phyloP scores from a whole-genome alignment of 108 stramenopile species.

The Licmophora abbreviata region DNA sequence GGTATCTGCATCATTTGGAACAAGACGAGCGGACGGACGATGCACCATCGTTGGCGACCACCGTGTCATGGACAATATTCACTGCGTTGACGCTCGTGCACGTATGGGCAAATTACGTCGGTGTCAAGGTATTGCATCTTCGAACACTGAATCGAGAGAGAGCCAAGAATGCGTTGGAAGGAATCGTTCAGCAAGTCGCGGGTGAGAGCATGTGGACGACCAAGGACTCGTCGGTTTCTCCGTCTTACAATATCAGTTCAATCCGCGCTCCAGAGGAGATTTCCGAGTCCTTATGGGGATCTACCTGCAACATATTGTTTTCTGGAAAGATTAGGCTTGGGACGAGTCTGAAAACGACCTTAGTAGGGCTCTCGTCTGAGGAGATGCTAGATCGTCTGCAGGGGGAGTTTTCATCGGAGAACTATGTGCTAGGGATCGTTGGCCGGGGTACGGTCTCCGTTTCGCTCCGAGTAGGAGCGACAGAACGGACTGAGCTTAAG shows the following conservation, averaged over 20 bases:
- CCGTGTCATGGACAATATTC: slow-evolving; percentile 75
- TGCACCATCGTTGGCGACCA: not conserved
- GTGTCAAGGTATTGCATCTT: slow-evolving; percentile 66
- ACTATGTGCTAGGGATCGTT: not conserved
- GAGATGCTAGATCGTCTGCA: not conserved
- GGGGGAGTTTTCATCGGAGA: not conserved
- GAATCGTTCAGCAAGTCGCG: slow-evolving; percentile 5
- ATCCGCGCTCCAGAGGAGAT: not conserved
- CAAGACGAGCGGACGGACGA: slow-evolving; percentile 18
- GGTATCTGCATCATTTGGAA: slow-evolving; percentile 33
- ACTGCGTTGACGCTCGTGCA: slow-evolving; percentile 71
- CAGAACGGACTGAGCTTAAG: slow-evolving; percentile 38
- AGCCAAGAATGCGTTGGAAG: slow-evolving; percentile 10
- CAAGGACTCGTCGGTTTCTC: slow-evolving; percentile 14
- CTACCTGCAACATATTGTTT: too few relatives aligned
- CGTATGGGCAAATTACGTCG: slow-evolving; percentile 89
- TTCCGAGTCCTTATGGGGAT: too few relatives aligned
- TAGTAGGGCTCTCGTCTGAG: too few relatives aligned
- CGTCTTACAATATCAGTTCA: not conserved
- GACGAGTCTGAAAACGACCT: too few relatives aligned
- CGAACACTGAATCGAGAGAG: slow-evolving; percentile 75
- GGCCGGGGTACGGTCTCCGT: slow-evolving; percentile 14
- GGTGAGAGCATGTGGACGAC: slow-evolving; percentile 29
- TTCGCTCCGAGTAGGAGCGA: slow-evolving; percentile 37
- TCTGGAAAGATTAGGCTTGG: too few relatives aligned